A percentile compares a stretch with the other conserved stretches of the same genome.
These are phyloP conservation scores for Nitzschia sp. DNA, from an alignment of 108 stramenopile species.

Conservation along the genomic window DNA sequence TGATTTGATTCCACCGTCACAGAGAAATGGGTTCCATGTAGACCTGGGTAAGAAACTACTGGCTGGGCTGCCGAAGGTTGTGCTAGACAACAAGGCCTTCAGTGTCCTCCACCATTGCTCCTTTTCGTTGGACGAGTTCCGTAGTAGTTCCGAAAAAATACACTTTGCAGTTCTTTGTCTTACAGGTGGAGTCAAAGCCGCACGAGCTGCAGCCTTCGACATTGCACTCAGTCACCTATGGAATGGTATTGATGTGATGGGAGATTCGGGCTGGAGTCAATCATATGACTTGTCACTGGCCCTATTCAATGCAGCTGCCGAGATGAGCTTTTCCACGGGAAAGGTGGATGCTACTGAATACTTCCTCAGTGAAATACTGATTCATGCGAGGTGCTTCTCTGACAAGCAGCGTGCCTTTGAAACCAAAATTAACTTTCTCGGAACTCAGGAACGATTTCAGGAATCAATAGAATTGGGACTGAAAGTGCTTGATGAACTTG, in stretches of 20 bases:
- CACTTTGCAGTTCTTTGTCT: constrained; percentile 15
- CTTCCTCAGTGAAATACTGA: constrained; percentile 1
- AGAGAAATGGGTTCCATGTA: constrained; percentile 26
- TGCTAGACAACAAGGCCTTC: constrained; percentile 7
- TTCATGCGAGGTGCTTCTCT: constrained; percentile 10
- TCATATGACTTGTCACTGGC: constrained; percentile 16
- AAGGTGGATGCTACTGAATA: constrained; percentile 16
- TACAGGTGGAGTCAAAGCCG: constrained; percentile 23
- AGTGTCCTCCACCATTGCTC: neutral
- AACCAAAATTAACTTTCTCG: constrained; percentile 21
- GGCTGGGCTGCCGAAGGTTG: neutral
- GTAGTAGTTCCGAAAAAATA: neutral
- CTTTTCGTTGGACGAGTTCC: neutral
- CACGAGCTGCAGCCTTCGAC: constrained; percentile 21
- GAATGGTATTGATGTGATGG: constrained; percentile 14
- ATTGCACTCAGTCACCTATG: constrained; percentile 6
- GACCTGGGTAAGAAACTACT: constrained; percentile 7
- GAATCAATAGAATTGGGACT: constrained; percentile 21
- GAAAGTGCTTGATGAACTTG: constrained; percentile 11
- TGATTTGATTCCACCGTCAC: constrained; percentile 26
- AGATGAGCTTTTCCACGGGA: constrained; percentile 21
- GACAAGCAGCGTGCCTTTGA: constrained; percentile 23
- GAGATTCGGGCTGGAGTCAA: neutral
- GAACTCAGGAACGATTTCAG: constrained; percentile 7
- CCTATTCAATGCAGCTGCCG: constrained; percentile 25